Conservation (phyloP, 2,329 filamentous ascomycete species). For the Fusarium paranaense region DNA sequence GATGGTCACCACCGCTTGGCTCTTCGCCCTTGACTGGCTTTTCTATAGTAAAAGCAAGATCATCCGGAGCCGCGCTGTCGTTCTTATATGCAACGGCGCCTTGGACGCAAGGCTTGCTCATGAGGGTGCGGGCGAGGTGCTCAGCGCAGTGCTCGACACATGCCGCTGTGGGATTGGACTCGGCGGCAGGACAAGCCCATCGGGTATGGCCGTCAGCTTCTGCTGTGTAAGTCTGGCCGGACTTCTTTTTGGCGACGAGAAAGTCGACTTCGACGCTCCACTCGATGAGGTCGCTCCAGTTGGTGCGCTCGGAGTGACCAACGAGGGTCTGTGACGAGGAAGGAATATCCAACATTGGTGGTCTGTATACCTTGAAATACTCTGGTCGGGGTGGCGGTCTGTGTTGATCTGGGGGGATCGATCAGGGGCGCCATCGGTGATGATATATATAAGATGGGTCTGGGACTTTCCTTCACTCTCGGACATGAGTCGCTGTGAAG, state of each 20-base stretch:
- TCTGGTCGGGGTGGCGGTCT: neutral
- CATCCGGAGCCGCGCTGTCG: neutral
- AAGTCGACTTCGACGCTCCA: slow-evolving; percentile 41
- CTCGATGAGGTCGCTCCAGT: slow-evolving; percentile 5
- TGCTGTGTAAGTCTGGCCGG: neutral
- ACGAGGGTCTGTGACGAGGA: neutral
- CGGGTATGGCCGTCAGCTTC: neutral
- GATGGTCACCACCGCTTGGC: neutral
- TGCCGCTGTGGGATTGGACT: slow-evolving; percentile 9
- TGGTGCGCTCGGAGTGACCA: neutral
- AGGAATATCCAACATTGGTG: neutral
- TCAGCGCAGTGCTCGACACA: slow-evolving; percentile 24
- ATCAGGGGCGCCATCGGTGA: neutral
- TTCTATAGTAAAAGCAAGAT: neutral
- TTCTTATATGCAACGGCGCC: slow-evolving; percentile 20
- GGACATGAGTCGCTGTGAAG: neutral
- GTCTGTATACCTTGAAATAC: neutral
- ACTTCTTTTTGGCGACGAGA: slow-evolving; percentile 36
- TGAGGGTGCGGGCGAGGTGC: neutral
- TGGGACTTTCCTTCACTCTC: neutral
- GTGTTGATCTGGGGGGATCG: neutral
- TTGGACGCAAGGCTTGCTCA: neutral
- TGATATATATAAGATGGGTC: neutral
- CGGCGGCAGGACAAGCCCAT: slow-evolving; percentile 35
- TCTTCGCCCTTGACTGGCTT: neutral